Evolutionary conservation across 1,139 yeast species (phyloP).

Genomic region (Hyphopichia buzzinii): DNA sequence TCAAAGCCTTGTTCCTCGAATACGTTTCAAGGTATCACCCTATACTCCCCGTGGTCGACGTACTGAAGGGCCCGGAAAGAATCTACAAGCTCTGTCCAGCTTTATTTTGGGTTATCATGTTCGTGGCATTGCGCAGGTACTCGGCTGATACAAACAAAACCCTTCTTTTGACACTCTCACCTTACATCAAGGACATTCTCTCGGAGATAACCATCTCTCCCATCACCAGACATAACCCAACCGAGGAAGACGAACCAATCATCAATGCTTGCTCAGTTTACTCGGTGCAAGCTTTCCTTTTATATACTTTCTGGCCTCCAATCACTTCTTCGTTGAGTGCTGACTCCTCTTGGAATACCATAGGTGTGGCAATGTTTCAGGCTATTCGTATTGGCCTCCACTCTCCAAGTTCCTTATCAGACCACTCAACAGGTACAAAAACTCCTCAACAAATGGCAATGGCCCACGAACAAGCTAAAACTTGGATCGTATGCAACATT

Average conservation of each 20-base stretch:
- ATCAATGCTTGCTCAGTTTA: conserved; percentile 90
- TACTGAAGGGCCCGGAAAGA: conserved; percentile 75
- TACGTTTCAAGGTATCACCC: conserved; percentile 77
- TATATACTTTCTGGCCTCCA: conserved; percentile 95
- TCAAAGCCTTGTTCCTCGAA: conserved; percentile 64
- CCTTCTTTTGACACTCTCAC: conserved; percentile 56
- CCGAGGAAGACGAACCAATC: conserved; percentile 73
- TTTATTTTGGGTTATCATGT: conserved; percentile 90
- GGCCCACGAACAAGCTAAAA: conserved; percentile 73
- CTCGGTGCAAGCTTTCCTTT: conserved; percentile 86
- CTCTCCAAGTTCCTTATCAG: conserved; percentile 35
- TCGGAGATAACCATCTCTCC: conserved; percentile 91
- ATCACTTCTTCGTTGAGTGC: conserved; percentile 91
- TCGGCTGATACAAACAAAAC: conserved; percentile 36
- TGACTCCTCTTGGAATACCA: conserved; percentile 92
- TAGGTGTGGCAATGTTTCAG: conserved; percentile 87
- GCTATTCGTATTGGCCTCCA: conserved; percentile 91
- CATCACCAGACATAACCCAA: conserved; percentile 76
- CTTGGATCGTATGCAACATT: conserved; percentile 92
- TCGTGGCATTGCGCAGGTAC: conserved; percentile 70
- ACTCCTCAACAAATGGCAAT: conserved; percentile 35
- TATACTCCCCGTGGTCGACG: conserved; percentile 83
- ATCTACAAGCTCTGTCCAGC: conserved; percentile 80
- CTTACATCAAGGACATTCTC: conserved; percentile 68
- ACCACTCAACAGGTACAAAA: conserved; percentile 9